A percentile compares a stretch with the other conserved stretches of the same genome.
These are phyloP conservation scores for Argentina anserina DNA, from an alignment of 306 rosid species.

Conservation along the genomic window DNA sequence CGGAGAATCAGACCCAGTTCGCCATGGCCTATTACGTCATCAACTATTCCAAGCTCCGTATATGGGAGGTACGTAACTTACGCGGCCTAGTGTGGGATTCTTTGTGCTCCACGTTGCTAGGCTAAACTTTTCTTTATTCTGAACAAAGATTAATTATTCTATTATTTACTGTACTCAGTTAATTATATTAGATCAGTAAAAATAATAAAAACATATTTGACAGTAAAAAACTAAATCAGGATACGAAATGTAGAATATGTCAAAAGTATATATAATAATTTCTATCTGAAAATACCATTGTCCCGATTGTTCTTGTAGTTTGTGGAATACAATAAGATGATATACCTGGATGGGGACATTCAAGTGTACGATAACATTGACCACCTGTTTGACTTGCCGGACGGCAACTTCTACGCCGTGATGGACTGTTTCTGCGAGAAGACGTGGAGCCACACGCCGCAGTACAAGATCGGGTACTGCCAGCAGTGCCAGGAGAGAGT, in stretches of 20 bases:
- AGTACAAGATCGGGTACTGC: conserved; percentile 61
- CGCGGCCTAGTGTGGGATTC: not conserved
- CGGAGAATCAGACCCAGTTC: conserved; percentile 50
- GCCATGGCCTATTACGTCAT: conserved; percentile 77
- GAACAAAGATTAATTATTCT: too few relatives aligned
- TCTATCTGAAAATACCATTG: not conserved
- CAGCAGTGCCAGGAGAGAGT: conserved; percentile 68
- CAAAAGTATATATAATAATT: too few relatives aligned
- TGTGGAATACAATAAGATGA: conserved; percentile 64
- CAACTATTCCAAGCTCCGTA: conserved; percentile 66
- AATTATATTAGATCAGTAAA: too few relatives aligned
- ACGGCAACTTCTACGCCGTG: conserved; percentile 53
- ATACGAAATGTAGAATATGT: too few relatives aligned
- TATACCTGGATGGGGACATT: conserved; percentile 78
- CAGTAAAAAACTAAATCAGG: too few relatives aligned
- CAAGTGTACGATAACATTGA: conserved; percentile 67
- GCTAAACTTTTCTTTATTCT: too few relatives aligned
- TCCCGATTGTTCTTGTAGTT: conserved; percentile 43
- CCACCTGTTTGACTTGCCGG: conserved; percentile 53
- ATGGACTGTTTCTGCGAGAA: conserved; percentile 90
- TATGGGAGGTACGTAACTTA: conserved; percentile 58
- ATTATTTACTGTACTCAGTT: too few relatives aligned
- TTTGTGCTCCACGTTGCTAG: not conserved
- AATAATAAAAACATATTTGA: too few relatives aligned
- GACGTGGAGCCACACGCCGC: conserved; percentile 71